Base-by-base conservation (phyloP, 305 asterid species). In the Fraxinus baroniana region DNA sequence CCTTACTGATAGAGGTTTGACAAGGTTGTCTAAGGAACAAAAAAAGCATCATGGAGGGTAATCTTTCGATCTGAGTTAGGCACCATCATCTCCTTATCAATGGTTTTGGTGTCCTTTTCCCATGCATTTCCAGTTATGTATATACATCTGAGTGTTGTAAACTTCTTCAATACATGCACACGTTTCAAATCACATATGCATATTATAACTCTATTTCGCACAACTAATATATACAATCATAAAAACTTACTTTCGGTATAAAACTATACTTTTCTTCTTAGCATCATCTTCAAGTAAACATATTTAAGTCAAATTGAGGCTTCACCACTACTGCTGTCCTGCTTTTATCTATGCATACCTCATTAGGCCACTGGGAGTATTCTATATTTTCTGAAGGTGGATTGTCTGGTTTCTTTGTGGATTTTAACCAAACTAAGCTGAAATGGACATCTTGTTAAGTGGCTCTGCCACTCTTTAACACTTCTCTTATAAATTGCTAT, bases 351-450 rank as follows among this genome's bases (percentile, higher is more conserved):
- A 74, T 26, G 82, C 18, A 18, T 17, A 24, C 44, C 62, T 80
- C 64, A 77, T 79, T 37, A n/a, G 74, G 83, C 72, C 84, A 76
- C 79, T 80, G 76, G 20, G 73, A 81, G 78, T 75, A 64, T 79
- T 68, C 17, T 77, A 71, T 76, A 76, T 33, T 81, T 81, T 62
- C 81, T 49, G 15, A 6, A 77, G 33, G 82, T 83, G 81, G 26
- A 41, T 13, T 71, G n/a, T 74, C 44, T 79, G 79, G 24, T 74
- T 82, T 72, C 80, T 79, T 83, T 78, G 88, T 87, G 90, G 90
- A 57, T 24, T 70, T 80, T 73, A 55, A 87, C 92, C 91, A 36
- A 88, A 87, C 90, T 89, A n/a, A 78, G 78, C 44, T 78, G 90
- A 88, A 82, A 85, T 79, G 74, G 88, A 89, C 88, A 80, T 75